A percentile compares a stretch with the other conserved stretches of the same genome.
phyloP scores from a whole-genome alignment of 352 stramenopile species.

The Thalassiosira livingstoniorum region DNA sequence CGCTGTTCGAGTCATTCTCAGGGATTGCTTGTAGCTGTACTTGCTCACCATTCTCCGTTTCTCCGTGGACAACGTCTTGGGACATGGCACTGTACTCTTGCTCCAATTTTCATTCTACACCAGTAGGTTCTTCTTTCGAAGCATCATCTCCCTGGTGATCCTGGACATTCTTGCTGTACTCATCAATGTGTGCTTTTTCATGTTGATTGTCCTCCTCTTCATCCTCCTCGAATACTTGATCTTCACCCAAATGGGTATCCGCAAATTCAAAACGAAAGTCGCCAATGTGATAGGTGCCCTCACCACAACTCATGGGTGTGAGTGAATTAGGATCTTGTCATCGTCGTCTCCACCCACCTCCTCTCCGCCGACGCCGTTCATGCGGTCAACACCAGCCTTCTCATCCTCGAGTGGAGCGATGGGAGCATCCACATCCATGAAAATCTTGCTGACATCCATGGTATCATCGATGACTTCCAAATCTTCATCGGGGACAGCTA shows the following conservation, averaged over 20 bases:
- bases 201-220: not conserved
- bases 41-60: not conserved
- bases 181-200: not conserved
- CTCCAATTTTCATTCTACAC: not conserved
- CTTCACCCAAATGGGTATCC: not conserved
- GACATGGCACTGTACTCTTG: not conserved
- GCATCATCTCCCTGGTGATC: not conserved
- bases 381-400: conserved; percentile 19
- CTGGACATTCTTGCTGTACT: not conserved
- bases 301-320: conserved; percentile 10
- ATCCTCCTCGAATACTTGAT: not conserved
- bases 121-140: not conserved
- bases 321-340: too few relatives aligned
- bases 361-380: not conserved
- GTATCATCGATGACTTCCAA: conserved; percentile 26
- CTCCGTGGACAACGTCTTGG: not conserved
- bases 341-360: not conserved
- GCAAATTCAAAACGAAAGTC: conserved; percentile 34
- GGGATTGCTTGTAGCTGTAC: not conserved
- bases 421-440: conserved; percentile 9
- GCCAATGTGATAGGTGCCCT: conserved; percentile 38
- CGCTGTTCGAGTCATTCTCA: not conserved
- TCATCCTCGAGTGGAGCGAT: too few relatives aligned
- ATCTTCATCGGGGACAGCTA: conserved; percentile 30
- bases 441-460: conserved; percentile 17